These are phyloP conservation scores for Colletotrichum sansevieriae DNA, from an alignment of 2,329 filamentous ascomycete species.

Conservation along the genomic window DNA sequence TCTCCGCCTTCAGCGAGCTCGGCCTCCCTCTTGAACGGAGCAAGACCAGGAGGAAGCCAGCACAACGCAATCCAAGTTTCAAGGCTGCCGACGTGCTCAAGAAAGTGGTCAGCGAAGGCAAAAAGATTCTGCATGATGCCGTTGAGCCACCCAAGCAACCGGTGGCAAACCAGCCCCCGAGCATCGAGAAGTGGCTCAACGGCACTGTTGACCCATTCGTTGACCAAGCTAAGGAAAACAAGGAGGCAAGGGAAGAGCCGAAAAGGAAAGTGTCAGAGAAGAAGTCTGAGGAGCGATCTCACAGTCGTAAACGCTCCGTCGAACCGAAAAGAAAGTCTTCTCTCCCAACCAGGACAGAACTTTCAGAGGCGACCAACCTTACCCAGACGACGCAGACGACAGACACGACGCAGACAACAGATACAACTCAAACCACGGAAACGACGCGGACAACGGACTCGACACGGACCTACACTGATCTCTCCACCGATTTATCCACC, in stretches of 20 bases:
- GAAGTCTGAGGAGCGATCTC: constrained; percentile 42
- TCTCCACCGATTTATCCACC: constrained; percentile 16
- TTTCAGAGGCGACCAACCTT: constrained; percentile 32
- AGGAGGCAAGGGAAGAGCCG: constrained; percentile 43
- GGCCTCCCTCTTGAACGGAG: constrained; percentile 65
- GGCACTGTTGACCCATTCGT: constrained; percentile 74
- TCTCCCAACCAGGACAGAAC: constrained; percentile 46
- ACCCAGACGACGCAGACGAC: constrained; percentile 31
- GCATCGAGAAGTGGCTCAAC: constrained; percentile 75
- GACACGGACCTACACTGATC: constrained; percentile 31
- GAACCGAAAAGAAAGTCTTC: constrained; percentile 44
- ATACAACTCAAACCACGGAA: constrained; percentile 33
- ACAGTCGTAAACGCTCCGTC: constrained; percentile 45
- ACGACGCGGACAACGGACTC: constrained; percentile 39
- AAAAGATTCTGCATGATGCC: constrained; percentile 74
- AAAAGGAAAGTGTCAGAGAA: constrained; percentile 52
- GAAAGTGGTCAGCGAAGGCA: constrained; percentile 73
- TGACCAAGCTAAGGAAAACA: constrained; percentile 49
- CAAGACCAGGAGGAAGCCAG: constrained; percentile 55
- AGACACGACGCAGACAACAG: constrained; percentile 32
- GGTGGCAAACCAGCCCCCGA: constrained; percentile 68
- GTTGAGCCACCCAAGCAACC: constrained; percentile 67
- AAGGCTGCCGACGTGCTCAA: constrained; percentile 72
- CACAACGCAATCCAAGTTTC: constrained; percentile 68
- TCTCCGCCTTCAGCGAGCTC: constrained; percentile 75